Evolutionary conservation across 1,139 yeast species (phyloP), one percentile per base, ranked within the genome.

Genomic region (Trichomonascaceae sp.): DNA sequence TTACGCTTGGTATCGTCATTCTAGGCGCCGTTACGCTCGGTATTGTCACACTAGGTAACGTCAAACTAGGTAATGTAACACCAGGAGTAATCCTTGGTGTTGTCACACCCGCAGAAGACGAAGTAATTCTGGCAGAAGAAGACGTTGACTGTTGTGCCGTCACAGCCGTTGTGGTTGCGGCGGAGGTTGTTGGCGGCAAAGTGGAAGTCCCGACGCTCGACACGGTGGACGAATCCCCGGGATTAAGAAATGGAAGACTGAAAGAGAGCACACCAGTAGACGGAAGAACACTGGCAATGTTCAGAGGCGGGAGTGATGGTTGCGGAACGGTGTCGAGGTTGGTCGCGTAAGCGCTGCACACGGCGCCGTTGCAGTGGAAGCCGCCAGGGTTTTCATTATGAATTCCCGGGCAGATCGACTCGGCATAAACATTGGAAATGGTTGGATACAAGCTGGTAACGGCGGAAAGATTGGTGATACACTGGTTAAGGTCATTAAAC

Each of bases 151-250:
- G 32, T 27, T 27, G 32, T 27, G 32, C 32, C 32, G 32, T 27
- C 9, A 27, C 32, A 27, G 41, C 41, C 41, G 17, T 15, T 15
- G 17, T 15, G 9, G 41, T 36, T 36, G 15, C 41, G 15, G 41
- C 17, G 17, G 41, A n/a, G 15, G 17, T 36, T 36, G 41, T n/a
- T 15, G 41, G 41, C 41, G 41, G 41, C 17, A 36, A 9, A 9
- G 41, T 36, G 41, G 15, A n/a, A n/a, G 8, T 36, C 41, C 41
- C 41, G 32, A 53, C 41, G 39, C 45, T 27, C 17, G 52, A 27
- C 22, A 45, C 45, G 13, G 51, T 27, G 19, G 55, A 51, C 17
- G 53, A 27, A 46, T 32, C 49, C n/a, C 43, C 19, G 17, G 27
- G 32, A 10, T 8, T 27, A 10, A 27, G 32, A 27, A 19, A 12